Conservation (phyloP, 306 rosid genomes). For the Adenanthera pavonina region DNA sequence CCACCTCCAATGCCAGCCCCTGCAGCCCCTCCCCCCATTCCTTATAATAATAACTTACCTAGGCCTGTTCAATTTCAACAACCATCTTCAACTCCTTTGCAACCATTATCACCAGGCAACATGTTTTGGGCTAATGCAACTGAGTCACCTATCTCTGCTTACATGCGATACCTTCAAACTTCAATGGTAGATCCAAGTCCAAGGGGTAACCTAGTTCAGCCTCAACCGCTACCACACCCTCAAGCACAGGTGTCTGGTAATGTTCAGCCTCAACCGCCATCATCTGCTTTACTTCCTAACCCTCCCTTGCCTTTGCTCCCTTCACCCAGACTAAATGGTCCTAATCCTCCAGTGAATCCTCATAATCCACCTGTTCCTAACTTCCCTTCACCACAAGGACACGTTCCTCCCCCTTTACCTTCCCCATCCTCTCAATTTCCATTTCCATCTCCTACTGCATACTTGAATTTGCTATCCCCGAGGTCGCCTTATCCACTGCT, state of each 20-base stretch:
- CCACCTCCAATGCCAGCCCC: constrained; percentile 58
- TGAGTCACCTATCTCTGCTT: constrained; percentile 91
- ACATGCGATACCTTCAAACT: constrained; percentile 88
- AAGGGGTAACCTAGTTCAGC: constrained; percentile 51
- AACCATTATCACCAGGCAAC: constrained; percentile 56
- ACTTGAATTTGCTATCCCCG: constrained; percentile 74
- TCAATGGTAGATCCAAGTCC: constrained; percentile 73
- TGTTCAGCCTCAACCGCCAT: constrained; percentile 45
- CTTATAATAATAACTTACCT: constrained; percentile 56
- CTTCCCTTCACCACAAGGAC: constrained; percentile 56
- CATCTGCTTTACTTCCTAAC: constrained; percentile 70
- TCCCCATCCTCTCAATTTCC: constrained; percentile 89
- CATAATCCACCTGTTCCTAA: constrained; percentile 46
- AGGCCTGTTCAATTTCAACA: constrained; percentile 73
- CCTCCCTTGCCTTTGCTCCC: constrained; percentile 52
- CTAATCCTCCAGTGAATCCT: constrained; percentile 51
- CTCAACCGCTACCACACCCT: constrained; percentile 44
- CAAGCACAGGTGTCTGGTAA: constrained; percentile 53
- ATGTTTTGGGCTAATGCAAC: constrained; percentile 63
- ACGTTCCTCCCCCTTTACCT: constrained; percentile 70
- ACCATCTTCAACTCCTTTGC: constrained; percentile 57
- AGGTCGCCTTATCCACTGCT: constrained; percentile 77
- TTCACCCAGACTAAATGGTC: constrained; percentile 64
- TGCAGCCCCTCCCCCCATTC: constrained; percentile 57
- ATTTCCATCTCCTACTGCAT: constrained; percentile 83